Evolutionary conservation across 1,284 basidiomycete species (phyloP).

Genomic region (Ustilago crameri): DNA sequence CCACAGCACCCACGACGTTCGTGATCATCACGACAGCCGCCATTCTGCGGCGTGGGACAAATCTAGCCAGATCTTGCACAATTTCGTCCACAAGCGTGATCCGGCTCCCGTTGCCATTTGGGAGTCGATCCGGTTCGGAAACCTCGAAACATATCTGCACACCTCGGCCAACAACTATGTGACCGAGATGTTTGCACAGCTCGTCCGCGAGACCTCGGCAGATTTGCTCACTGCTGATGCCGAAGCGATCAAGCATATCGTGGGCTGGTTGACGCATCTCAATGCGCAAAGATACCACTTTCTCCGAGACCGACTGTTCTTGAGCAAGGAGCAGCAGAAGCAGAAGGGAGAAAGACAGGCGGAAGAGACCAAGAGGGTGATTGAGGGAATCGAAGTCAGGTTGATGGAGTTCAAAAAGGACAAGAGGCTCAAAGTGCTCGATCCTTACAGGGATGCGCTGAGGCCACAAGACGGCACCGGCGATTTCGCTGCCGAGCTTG

Average conservation of each 20-base stretch:
- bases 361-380: constrained; percentile 60
- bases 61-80: constrained; percentile 27
- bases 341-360: constrained; percentile 34
- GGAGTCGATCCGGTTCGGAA: constrained; percentile 57
- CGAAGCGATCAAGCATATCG: constrained; percentile 41
- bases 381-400: constrained; percentile 69
- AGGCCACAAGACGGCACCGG: constrained; percentile 10
- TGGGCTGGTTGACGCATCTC: constrained; percentile 46
- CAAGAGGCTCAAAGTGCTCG: constrained; percentile 75
- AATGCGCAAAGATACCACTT: constrained; percentile 46
- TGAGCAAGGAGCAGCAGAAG: constrained; percentile 8
- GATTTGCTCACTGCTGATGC: constrained; percentile 42
- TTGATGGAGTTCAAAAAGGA: constrained; percentile 73
- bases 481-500: constrained; percentile 27
- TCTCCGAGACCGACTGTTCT: constrained; percentile 28
- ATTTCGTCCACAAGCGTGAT: constrained; percentile 43
- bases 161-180: constrained; percentile 36
- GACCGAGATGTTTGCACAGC: constrained; percentile 49
- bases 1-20: constrained; percentile 14
- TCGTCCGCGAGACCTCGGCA: constrained; percentile 46
- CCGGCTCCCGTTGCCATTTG: constrained; percentile 58
- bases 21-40: constrained; percentile 14
- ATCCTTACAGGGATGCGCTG: constrained; percentile 70
- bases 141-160: constrained; percentile 55
- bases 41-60: constrained; percentile 25